Conservation (phyloP, 768 basidiomycete species). For the Leccinum aurantiacum region DNA sequence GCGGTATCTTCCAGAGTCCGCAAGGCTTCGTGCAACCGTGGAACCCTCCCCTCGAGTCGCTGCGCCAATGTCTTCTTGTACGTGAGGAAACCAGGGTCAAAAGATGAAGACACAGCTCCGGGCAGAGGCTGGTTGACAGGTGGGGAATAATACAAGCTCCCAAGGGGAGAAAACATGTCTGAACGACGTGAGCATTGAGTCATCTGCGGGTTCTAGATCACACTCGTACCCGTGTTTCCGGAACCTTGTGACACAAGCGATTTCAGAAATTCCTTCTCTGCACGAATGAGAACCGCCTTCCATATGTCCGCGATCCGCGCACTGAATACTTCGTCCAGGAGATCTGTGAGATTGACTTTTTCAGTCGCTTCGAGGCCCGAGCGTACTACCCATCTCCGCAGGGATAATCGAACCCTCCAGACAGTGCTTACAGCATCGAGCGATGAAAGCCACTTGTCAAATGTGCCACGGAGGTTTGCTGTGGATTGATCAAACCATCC, state of each 20-base stretch:
- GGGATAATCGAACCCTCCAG: conserved; percentile 64
- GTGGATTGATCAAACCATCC: conserved; percentile 66
- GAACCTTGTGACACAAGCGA: conserved; percentile 34
- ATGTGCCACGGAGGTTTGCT: conserved; percentile 42
- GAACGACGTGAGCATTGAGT: conserved; percentile 13
- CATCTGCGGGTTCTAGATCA: background rate
- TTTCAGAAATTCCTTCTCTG: conserved; percentile 47
- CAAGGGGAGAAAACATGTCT: conserved; percentile 51
- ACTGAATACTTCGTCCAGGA: conserved; percentile 57
- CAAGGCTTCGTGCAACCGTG: conserved; percentile 58
- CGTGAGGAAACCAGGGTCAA: conserved; percentile 53
- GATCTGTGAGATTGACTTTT: conserved; percentile 37
- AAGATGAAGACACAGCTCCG: conserved; percentile 32
- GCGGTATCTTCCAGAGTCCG: conserved; percentile 44
- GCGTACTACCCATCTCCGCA: conserved; percentile 45
- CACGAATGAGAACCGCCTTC: conserved; percentile 44
- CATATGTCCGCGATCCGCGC: conserved; percentile 59
- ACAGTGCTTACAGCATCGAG: conserved; percentile 63
- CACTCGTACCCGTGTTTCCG: conserved; percentile 20
- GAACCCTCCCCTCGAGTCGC: conserved; percentile 66
- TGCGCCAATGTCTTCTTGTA: conserved; percentile 60
- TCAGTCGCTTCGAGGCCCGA: conserved; percentile 52
- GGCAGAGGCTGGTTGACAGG: conserved; percentile 48
- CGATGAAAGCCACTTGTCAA: conserved; percentile 57
- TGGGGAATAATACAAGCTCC: conserved; percentile 56